These are phyloP conservation scores for Schizosaccharomyces octosporus DNA, from an alignment of 805 yeast genomes.

Conservation along the genomic window DNA sequence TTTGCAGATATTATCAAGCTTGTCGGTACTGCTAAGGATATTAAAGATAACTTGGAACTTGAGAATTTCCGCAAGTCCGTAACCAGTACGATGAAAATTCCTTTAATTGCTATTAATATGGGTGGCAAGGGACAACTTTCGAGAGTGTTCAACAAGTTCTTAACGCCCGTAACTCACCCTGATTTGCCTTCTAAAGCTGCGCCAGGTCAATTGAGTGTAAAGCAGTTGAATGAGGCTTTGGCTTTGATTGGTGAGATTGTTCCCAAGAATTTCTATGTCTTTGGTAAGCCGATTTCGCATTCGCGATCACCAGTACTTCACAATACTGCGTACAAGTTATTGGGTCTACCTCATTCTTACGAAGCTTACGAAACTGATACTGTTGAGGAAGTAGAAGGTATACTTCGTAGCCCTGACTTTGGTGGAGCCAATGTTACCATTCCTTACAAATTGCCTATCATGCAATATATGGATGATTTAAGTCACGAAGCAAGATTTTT, in stretches of 20 bases:
- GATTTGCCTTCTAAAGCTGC: slow-evolving; percentile 48
- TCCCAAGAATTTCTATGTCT: slow-evolving; percentile 18
- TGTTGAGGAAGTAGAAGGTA: slow-evolving; percentile 24
- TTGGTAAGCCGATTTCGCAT: slow-evolving; percentile 21
- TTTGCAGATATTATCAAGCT: slow-evolving; percentile 56
- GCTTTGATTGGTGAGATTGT: slow-evolving; percentile 37
- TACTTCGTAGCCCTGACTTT: slow-evolving; percentile 17
- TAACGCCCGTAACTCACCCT: slow-evolving; percentile 69
- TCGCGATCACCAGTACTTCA: slow-evolving; percentile 80
- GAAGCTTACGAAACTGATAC: slow-evolving; percentile 23
- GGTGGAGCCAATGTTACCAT: slow-evolving; percentile 95
- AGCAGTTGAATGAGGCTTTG: slow-evolving; percentile 34
- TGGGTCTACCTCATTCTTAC: slow-evolving; percentile 58
- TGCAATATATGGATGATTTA: slow-evolving; percentile 36
- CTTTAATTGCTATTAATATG: slow-evolving; percentile 68
- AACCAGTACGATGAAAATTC: slow-evolving; percentile 17
- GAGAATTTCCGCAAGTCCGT: slow-evolving; percentile 45
- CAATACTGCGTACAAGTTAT: slow-evolving; percentile 45
- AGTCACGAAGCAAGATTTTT: slow-evolving; percentile 57
- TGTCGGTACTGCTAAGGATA: slow-evolving; percentile 46
- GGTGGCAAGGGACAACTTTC: slow-evolving; percentile 54
- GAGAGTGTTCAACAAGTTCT: slow-evolving; percentile 42
- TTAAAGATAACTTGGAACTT: slow-evolving; percentile 43
- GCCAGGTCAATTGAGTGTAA: slow-evolving; percentile 51
- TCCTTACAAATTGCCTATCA: slow-evolving; percentile 68